These are phyloP conservation scores for Yamadazyma kanchanaburiensis DNA, from an alignment of 1,139 yeast species.

Conservation along the genomic window DNA sequence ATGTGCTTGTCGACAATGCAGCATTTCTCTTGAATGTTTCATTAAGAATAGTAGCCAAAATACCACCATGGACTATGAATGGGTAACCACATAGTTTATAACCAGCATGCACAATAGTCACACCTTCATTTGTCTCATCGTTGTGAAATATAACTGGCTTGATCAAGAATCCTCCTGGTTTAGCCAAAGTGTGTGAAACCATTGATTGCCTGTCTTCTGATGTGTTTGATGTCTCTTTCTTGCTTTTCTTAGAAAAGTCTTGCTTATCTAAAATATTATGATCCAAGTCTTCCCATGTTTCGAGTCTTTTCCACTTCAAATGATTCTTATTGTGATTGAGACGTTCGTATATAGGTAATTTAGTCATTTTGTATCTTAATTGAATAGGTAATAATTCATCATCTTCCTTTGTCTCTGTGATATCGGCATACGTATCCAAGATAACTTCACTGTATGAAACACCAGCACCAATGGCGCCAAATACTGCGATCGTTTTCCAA, in stretches of 20 bases:
- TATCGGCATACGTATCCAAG: conserved; percentile 30
- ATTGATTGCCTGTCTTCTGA: conserved; percentile 11
- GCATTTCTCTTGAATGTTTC: conserved; percentile 67
- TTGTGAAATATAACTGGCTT: conserved; percentile 72
- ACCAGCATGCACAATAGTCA: conserved; percentile 75
- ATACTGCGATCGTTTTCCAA: conserved; percentile 29
- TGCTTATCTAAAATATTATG: conserved; percentile 36
- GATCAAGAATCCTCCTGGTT: conserved; percentile 77
- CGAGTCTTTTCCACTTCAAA: conserved; percentile 40
- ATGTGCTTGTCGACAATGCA: conserved; percentile 30
- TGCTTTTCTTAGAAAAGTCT: conserved; percentile 16
- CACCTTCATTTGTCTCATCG: conserved; percentile 51
- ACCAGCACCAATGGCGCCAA: conserved; percentile 26
- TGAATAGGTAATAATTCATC: conserved; percentile 20
- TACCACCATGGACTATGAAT: conserved; percentile 85
- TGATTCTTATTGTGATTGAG: conserved; percentile 37
- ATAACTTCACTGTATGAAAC: conserved; percentile 35
- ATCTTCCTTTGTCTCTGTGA: conserved; percentile 23
- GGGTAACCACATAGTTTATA: conserved; percentile 84
- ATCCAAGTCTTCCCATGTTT: conserved; percentile 63
- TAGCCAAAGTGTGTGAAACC: conserved; percentile 33
- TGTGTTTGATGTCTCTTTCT: conserved; percentile 11
- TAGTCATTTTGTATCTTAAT: conserved; percentile 47
- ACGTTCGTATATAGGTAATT: conserved; percentile 50
- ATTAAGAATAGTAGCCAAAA: conserved; percentile 76